A percentile compares a stretch with the other conserved stretches of the same genome.
These are phyloP conservation scores for Ogataea nonfermentans DNA, from an alignment of 805 yeast species.

Conservation along the genomic window DNA sequence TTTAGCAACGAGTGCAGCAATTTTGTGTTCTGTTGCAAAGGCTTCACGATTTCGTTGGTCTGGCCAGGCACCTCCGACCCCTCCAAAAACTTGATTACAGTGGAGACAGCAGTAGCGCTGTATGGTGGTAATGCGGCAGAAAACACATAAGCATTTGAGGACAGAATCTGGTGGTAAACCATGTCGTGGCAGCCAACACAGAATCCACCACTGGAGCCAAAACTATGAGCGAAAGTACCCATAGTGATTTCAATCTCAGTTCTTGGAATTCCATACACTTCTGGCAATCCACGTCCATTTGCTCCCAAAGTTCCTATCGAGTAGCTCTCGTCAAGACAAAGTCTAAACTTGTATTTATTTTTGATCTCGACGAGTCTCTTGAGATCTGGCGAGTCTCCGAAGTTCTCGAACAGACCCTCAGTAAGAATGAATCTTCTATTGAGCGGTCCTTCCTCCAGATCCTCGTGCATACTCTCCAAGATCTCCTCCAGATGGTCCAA, in stretches of 20 bases:
- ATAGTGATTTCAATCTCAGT: conserved; percentile 77
- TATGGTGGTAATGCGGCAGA: conserved; percentile 95
- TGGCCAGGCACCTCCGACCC: conserved; percentile 34
- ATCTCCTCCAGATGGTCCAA: conserved; percentile 75
- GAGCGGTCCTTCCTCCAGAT: conserved; percentile 67
- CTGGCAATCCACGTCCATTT: conserved; percentile 83
- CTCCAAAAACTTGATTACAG: conserved; percentile 46
- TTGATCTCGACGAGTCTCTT: conserved; percentile 70
- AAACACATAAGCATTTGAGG: conserved; percentile 86
- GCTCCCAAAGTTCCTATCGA: conserved; percentile 85
- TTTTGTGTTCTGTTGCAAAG: conserved; percentile 42
- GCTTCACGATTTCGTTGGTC: conserved; percentile 33
- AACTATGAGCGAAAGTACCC: conserved; percentile 78
- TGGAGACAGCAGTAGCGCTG: conserved; percentile 64
- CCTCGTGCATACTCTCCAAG: conserved; percentile 57
- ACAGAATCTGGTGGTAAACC: conserved; percentile 89
- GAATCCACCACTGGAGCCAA: conserved; percentile 90
- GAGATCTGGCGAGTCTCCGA: conserved; percentile 78
- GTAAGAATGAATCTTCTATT: conserved; percentile 88
- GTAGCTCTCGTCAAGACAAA: conserved; percentile 82
- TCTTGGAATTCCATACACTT: conserved; percentile 67
- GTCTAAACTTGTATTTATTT: conserved; percentile 76
- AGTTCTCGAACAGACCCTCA: conserved; percentile 81
- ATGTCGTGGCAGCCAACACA: conserved; percentile 83
- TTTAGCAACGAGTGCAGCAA: conserved; percentile 41